Percentiles rank a stretch among this genome's conserved stretches.
Evolutionary conservation across 75 land plant genomes (phyloP).

Genomic region (Pseudotsuga menziesii): DNA sequence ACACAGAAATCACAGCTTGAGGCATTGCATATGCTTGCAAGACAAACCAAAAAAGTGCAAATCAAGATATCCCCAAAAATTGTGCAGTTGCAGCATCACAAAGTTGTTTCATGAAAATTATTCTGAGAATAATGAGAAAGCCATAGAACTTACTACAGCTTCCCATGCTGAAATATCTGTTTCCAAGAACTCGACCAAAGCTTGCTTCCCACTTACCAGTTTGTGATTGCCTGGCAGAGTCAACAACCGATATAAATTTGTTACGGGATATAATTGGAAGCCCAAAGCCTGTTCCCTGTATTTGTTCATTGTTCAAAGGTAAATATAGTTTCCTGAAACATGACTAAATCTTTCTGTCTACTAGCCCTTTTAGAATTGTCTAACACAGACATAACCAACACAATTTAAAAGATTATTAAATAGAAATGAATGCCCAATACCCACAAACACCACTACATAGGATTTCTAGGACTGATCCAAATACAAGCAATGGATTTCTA

Average conservation of each 20-base stretch:
- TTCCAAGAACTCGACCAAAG: slow-evolving; percentile 40
- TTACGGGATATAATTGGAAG: background rate
- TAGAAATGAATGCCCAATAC: background rate
- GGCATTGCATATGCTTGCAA: too few species aligned
- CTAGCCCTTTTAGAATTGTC: background rate
- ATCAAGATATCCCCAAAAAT: too few species aligned
- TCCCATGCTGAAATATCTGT: slow-evolving; percentile 35
- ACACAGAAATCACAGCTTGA: too few species aligned
- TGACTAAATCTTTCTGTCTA: background rate
- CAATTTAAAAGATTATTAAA: background rate
- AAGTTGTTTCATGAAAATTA: too few species aligned
- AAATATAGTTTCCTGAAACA: background rate
- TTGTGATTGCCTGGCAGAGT: slow-evolving; percentile 12
- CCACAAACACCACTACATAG: background rate
- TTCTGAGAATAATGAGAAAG: background rate
- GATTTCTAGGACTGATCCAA: too few species aligned
- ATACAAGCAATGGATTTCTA: background rate
- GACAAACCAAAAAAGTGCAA: too few species aligned
- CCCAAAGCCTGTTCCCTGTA: background rate
- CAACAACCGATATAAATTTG: background rate
- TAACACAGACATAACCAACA: background rate
- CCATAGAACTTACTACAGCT: slow-evolving; percentile 32
- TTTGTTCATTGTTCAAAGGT: too few species aligned
- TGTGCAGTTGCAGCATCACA: too few species aligned
- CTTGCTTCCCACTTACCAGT: slow-evolving; percentile 51